Percentiles rank a stretch among this genome's conserved stretches.
These are phyloP conservation scores for Dittrichia graveolens DNA, from an alignment of 129 eudicot genomes.

Conservation along the genomic window DNA sequence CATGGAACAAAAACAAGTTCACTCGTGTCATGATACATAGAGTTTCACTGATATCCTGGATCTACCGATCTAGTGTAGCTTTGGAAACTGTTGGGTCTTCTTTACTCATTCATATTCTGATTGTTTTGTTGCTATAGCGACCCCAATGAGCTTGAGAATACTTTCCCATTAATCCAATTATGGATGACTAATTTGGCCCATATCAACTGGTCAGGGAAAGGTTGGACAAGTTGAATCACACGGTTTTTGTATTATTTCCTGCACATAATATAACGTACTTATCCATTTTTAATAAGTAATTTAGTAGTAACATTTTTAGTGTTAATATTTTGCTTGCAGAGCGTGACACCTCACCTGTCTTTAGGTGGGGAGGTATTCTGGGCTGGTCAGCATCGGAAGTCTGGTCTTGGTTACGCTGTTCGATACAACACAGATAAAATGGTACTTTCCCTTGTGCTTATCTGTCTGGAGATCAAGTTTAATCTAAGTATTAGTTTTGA, in stretches of 20 bases:
- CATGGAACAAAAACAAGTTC: too few species aligned
- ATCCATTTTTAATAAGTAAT: not conserved
- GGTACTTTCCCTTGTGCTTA: slow-evolving; percentile 41
- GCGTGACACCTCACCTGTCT: slow-evolving; percentile 84
- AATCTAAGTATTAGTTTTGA: not conserved
- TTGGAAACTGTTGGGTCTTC: too few species aligned
- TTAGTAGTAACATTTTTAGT: not conserved
- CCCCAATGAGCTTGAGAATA: too few species aligned
- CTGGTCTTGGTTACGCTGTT: slow-evolving; percentile 83
- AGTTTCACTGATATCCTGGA: too few species aligned
- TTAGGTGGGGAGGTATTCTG: slow-evolving; percentile 96
- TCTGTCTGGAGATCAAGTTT: not conserved
- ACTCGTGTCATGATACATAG: too few species aligned
- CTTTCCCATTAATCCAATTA: too few species aligned
- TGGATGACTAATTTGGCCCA: not conserved
- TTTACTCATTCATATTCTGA: too few species aligned
- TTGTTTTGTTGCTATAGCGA: too few species aligned
- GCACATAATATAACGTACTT: too few species aligned
- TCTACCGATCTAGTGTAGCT: too few species aligned
- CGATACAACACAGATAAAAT: slow-evolving; percentile 85
- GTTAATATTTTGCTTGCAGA: slow-evolving; percentile 49
- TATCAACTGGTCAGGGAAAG: too few species aligned
- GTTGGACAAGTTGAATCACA: too few species aligned
- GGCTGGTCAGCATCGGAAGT: slow-evolving; percentile 89
- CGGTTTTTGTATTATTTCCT: not conserved